A percentile compares a stretch with the other conserved stretches of the same genome.
Evolutionary conservation across 345 rosid genomes (phyloP).

Genomic region (Orychophragmus violaceus): DNA sequence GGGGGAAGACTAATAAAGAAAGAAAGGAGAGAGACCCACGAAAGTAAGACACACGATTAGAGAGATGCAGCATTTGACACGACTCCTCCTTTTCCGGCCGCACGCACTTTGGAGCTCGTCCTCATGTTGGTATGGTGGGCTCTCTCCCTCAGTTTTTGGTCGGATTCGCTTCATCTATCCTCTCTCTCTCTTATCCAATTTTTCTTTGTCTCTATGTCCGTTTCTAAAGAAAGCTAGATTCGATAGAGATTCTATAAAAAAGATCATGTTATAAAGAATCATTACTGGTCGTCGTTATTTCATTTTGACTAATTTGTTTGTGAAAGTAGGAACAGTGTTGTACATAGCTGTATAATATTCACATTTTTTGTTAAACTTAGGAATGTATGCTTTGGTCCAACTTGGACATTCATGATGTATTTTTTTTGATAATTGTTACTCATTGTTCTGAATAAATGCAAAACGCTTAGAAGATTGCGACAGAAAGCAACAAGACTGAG

Average conservation of each 20-base stretch:
- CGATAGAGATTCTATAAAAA: background rate
- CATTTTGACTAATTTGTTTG: background rate
- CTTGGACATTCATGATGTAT: background rate
- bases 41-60: slow-evolving; percentile 4
- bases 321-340: too few species aligned
- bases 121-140: slow-evolving; percentile 7
- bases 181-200: slow-evolving; percentile 16
- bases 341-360: background rate
- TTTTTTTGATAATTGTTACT: background rate
- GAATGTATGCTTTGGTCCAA: too few species aligned
- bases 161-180: slow-evolving; percentile 9
- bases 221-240: background rate
- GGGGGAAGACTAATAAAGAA: background rate
- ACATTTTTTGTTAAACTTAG: background rate
- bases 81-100: slow-evolving; percentile 6
- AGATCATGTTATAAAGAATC: background rate
- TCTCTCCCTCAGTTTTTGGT: slow-evolving; percentile 25
- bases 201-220: background rate
- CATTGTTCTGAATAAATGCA: slow-evolving; percentile 13
- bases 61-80: slow-evolving; percentile 24
- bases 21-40: slow-evolving; percentile 26
- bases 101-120: slow-evolving; percentile 3
- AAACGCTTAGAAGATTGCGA: slow-evolving; percentile 15
- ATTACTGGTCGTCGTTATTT: background rate
- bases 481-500: slow-evolving; percentile 23